Evolutionary conservation across 176 grass and related monocot genomes (phyloP).

Genomic region (Hordeum marinum): DNA sequence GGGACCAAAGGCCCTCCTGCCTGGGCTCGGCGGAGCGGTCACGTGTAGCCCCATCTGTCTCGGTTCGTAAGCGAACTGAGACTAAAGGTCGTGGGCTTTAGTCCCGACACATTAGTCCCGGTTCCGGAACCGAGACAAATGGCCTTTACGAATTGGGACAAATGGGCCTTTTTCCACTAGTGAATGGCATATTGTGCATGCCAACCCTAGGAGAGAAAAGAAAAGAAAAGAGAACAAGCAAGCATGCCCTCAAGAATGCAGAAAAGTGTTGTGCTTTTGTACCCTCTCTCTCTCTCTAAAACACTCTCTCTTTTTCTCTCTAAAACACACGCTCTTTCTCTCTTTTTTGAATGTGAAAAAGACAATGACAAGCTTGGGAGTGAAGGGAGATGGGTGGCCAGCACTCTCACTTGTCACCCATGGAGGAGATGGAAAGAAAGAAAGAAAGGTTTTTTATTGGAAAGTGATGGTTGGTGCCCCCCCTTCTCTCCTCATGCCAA

Average conservation of each 20-base stretch:
- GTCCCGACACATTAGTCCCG: too few relatives aligned
- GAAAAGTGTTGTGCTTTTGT: constrained; percentile 37
- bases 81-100: too few relatives aligned
- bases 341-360: constrained; percentile 57
- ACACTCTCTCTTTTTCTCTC: not conserved
- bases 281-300: constrained; percentile 1
- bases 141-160: too few relatives aligned
- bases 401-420: constrained; percentile 72
- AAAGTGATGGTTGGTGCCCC: constrained; percentile 59
- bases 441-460: constrained; percentile 38
- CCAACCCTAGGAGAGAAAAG: constrained; percentile 44
- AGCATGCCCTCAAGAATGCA: constrained; percentile 31
- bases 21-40: too few relatives aligned
- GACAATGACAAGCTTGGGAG: constrained; percentile 91
- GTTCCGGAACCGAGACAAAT: too few relatives aligned
- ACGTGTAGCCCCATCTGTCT: too few relatives aligned
- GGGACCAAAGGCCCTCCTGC: too few relatives aligned
- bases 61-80: too few relatives aligned
- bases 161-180: too few relatives aligned
- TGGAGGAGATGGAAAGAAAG: constrained; percentile 18
- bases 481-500: constrained; percentile 54
- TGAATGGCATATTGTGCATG: too few relatives aligned
- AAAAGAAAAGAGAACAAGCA: constrained; percentile 44
- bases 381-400: constrained; percentile 88
- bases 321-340: constrained; percentile 17